A percentile compares a stretch with the other conserved stretches of the same genome.
phyloP scores from a whole-genome alignment of 164 flowering plant genomes.

The Magnolia officinalis region DNA sequence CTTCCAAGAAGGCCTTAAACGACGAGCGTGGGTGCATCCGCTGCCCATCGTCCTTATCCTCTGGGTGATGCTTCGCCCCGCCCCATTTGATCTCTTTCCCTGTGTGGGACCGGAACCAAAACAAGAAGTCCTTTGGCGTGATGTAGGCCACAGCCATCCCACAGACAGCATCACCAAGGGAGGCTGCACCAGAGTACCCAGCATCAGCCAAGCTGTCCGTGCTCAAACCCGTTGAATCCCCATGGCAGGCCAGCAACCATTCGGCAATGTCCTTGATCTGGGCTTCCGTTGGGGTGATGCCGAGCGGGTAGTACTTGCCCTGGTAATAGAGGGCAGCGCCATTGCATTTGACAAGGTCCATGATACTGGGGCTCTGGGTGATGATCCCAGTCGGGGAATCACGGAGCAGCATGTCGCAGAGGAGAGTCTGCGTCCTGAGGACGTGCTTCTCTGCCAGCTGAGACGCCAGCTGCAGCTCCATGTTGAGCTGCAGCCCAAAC shows the following conservation, averaged over 20 bases:
- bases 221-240: slow-evolving; percentile 88
- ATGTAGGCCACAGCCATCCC: slow-evolving; percentile 98
- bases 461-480: slow-evolving; percentile 82
- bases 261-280: slow-evolving; percentile 80
- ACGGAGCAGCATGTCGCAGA: slow-evolving; percentile 96
- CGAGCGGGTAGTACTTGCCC: slow-evolving; percentile 68
- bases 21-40: slow-evolving; percentile 98
- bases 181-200: slow-evolving; percentile 80
- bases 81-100: slow-evolving; percentile 97
- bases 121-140: slow-evolving; percentile 66
- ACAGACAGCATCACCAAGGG: slow-evolving; percentile 94
- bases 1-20: slow-evolving; percentile 91
- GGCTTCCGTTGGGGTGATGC: slow-evolving; percentile 82
- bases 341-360: slow-evolving; percentile 96
- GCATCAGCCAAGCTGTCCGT: slow-evolving; percentile 91
- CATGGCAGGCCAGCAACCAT: slow-evolving; percentile 74
- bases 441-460: slow-evolving; percentile 77
- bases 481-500: slow-evolving; percentile 85
- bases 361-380: slow-evolving; percentile 82
- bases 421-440: slow-evolving; percentile 77
- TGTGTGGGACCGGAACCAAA: slow-evolving; percentile 94
- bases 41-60: slow-evolving; percentile 89
- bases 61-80: slow-evolving; percentile 96
- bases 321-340: slow-evolving; percentile 84
- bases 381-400: slow-evolving; percentile 89